Evolutionary conservation across 1,284 basidiomycete genomes (phyloP).

Genomic region (Cutaneotrichosporon mucoides): DNA sequence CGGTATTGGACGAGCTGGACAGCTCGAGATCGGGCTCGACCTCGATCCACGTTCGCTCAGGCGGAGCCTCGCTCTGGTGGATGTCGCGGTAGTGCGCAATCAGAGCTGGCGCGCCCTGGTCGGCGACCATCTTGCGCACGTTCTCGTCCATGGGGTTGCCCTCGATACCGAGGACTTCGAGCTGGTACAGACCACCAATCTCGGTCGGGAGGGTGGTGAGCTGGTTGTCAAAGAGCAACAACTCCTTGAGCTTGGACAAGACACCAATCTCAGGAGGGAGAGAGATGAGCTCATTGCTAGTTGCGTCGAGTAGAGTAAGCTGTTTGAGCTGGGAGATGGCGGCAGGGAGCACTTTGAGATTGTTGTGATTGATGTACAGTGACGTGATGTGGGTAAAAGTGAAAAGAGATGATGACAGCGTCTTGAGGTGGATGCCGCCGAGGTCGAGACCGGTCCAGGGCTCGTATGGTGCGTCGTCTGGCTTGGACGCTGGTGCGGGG

Average conservation of each 20-base stretch:
- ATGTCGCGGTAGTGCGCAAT: conserved; percentile 80
- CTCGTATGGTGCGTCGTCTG: conserved; percentile 37
- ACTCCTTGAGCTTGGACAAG: conserved; percentile 81
- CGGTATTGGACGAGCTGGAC: conserved; percentile 55
- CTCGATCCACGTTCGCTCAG: conserved; percentile 75
- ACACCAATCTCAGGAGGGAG: conserved; percentile 89
- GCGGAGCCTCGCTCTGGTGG: conserved; percentile 59
- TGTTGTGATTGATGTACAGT: conserved; percentile 97
- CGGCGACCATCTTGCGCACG: conserved; percentile 77
- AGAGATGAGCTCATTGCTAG: conserved; percentile 75
- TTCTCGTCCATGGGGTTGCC: conserved; percentile 85
- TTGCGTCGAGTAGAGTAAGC: conserved; percentile 86
- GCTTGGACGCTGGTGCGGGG: conserved; percentile 32
- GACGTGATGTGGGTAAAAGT: conserved; percentile 88
- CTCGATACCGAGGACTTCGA: conserved; percentile 90
- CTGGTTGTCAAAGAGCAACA: conserved; percentile 94
- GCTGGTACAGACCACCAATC: conserved; percentile 84
- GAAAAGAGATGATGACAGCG: conserved; percentile 78
- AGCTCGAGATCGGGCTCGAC: conserved; percentile 61
- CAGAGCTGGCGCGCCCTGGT: conserved; percentile 84
- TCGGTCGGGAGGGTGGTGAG: conserved; percentile 78
- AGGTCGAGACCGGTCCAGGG: conserved; percentile 92
- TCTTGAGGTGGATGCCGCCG: conserved; percentile 91
- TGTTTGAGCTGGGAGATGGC: conserved; percentile 80
- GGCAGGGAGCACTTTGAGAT: conserved; percentile 72